Percentiles rank a stretch among this genome's conserved stretches.
Evolutionary conservation across 192 early-diverging fungal genomes (phyloP).

Genomic region (Backusella mclennaniae): DNA sequence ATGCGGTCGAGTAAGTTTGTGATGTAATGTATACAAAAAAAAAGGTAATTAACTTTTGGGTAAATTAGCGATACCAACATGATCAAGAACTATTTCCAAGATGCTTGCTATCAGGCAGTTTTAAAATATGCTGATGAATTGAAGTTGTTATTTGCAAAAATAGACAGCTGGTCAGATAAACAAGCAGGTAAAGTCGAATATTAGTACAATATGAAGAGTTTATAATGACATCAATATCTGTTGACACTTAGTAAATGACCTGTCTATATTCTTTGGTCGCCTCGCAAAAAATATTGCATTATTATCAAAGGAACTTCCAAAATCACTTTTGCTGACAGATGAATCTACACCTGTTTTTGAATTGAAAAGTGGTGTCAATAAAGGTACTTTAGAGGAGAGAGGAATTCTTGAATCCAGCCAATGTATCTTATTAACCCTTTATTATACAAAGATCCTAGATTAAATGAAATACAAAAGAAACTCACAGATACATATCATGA

Average conservation of each 20-base stretch:
- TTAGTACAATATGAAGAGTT: neutral
- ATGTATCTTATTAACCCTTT: neutral
- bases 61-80: conserved; percentile 1
- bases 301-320: conserved; percentile 23
- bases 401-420: neutral
- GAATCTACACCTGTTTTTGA: neutral
- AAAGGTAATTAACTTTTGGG: neutral
- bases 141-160: neutral
- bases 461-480: conserved; percentile 23
- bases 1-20: neutral
- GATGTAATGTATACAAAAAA: neutral
- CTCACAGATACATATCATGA: conserved; percentile 38
- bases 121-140: neutral
- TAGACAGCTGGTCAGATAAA: neutral
- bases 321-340: neutral
- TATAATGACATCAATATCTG: neutral
- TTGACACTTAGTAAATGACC: conserved; percentile 7
- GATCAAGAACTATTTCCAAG: conserved; percentile 11
- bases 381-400: conserved; percentile 15
- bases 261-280: conserved; percentile 8
- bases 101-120: neutral
- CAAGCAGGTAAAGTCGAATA: neutral
- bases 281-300: conserved; percentile 27
- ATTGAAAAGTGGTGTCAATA: conserved; percentile 20
- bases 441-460: conserved; percentile 34